A percentile compares a stretch with the other conserved stretches of the same genome.
These are phyloP conservation scores for Trichoderma cornu-damae DNA, from an alignment of 2,329 filamentous ascomycete genomes.

Conservation along the genomic window DNA sequence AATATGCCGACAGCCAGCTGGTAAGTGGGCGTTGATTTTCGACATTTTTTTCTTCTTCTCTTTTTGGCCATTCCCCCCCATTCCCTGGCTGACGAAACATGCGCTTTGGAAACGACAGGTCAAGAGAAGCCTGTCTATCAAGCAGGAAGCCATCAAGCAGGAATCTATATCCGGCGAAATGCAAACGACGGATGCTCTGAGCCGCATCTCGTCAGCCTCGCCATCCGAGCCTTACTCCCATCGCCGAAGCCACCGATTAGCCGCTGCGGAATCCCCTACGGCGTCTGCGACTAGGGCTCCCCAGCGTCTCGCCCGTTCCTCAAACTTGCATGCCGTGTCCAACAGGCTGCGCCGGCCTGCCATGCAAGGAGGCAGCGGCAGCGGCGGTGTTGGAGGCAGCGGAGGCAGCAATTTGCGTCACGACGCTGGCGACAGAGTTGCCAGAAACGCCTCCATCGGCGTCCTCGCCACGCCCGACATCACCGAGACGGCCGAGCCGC, in stretches of 20 bases:
- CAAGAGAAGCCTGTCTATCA: constrained; percentile 22
- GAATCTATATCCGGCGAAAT: constrained; percentile 26
- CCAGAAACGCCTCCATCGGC: constrained; percentile 26
- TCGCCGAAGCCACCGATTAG: constrained; percentile 30
- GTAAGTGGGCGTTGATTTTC: constrained; percentile 21
- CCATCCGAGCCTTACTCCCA: constrained; percentile 33
- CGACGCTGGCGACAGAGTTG: constrained; percentile 25
- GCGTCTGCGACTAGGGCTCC: constrained; percentile 23
- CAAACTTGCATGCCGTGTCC: constrained; percentile 29
- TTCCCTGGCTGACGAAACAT: constrained; percentile 10
- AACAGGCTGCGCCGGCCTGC: constrained; percentile 36
- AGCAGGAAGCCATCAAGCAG: constrained; percentile 25
- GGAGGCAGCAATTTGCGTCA: constrained; percentile 22
- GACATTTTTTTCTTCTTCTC: neutral
- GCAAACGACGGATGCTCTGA: constrained; percentile 26
- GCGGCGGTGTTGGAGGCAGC: constrained; percentile 1
- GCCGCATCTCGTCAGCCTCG: constrained; percentile 32
- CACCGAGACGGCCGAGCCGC: constrained; percentile 39
- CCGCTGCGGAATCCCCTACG: constrained; percentile 30
- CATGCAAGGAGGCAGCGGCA: constrained; percentile 24
- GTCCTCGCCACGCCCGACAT: constrained; percentile 55
- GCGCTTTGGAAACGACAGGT: constrained; percentile 13
- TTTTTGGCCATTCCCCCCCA: neutral
- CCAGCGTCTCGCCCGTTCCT: constrained; percentile 28
- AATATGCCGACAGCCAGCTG: constrained; percentile 18